Conservation (phyloP, 371 early-diverging fungal genomes). For the Parasitella parasitica region DNA sequence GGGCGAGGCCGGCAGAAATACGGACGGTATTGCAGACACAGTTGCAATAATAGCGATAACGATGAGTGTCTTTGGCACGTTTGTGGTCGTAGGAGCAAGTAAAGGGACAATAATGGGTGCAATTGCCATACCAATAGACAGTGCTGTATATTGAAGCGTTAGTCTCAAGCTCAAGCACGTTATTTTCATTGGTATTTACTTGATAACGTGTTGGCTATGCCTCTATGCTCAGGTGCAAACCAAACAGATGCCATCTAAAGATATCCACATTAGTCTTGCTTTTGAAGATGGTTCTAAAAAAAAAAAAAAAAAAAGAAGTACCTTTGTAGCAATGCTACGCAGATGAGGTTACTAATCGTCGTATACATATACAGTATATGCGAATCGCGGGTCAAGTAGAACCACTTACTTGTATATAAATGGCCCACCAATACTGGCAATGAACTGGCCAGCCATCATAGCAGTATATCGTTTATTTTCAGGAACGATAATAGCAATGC, state of each 20-base stretch:
- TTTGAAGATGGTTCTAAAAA: no score
- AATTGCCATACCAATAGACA: conserved; percentile 17
- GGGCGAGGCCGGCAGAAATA: conserved; percentile 34
- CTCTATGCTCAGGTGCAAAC: conserved; percentile 29
- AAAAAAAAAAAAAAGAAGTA: no score
- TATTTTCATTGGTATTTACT: conserved; percentile 4
- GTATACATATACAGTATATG: background rate
- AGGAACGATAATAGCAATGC: conserved; percentile 15
- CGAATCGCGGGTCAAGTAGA: no score
- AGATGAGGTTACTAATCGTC: background rate
- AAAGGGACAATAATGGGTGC: conserved; percentile 16
- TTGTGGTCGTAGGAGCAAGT: conserved; percentile 1
- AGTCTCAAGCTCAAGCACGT: no score
- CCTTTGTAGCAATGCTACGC: conserved; percentile 23
- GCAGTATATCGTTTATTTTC: conserved; percentile 13
- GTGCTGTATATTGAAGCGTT: background rate
- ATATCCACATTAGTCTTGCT: background rate
- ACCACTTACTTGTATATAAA: conserved; percentile 25
- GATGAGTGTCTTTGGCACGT: conserved; percentile 20
- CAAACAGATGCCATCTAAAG: conserved; percentile 20
- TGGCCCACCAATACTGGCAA: conserved; percentile 23
- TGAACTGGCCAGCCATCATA: conserved; percentile 17
- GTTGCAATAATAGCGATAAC: conserved; percentile 29
- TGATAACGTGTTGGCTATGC: conserved; percentile 18
- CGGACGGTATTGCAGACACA: conserved; percentile 21